Percentiles rank a stretch among this genome's conserved stretches.
Evolutionary conservation across 2,329 filamentous ascomycete species (phyloP).

Genomic region (Diaporthe sp.): DNA sequence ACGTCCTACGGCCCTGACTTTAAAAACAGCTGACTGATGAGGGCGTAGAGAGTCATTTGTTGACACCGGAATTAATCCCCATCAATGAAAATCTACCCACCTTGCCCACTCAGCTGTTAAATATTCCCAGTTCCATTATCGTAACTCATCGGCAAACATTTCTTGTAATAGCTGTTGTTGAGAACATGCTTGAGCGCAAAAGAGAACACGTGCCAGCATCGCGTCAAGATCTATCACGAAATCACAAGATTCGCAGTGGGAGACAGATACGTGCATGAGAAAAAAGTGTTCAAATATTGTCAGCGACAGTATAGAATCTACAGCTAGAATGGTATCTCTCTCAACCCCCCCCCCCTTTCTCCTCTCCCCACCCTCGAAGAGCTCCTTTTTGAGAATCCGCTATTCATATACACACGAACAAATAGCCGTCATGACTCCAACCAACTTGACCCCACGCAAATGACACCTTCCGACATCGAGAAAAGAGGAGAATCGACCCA

Average conservation of each 20-base stretch:
- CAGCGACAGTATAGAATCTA: constrained; percentile 29
- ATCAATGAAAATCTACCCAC: too few species aligned
- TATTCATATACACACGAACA: background rate
- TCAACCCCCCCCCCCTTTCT: too few species aligned
- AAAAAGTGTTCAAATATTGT: background rate
- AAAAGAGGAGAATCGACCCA: constrained; percentile 39
- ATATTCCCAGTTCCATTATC: too few species aligned
- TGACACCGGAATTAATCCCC: too few species aligned
- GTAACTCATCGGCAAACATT: too few species aligned
- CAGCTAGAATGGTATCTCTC: background rate
- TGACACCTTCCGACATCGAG: background rate
- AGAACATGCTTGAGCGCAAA: too few species aligned
- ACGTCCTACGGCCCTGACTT: too few species aligned
- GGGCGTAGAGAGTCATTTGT: too few species aligned
- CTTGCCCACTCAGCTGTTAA: too few species aligned
- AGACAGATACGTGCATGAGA: fast-evolving
- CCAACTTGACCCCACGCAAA: background rate
- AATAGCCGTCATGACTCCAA: background rate
- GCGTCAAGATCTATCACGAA: background rate
- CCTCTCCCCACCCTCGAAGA: background rate
- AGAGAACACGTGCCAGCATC: too few species aligned
- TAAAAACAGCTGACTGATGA: too few species aligned
- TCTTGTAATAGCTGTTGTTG: too few species aligned
- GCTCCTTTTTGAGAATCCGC: background rate
- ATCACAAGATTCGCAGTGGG: fast-evolving